Evolutionary conservation across 2,329 filamentous ascomycete species (phyloP).

Genomic region (Dendrostoma leiphaemia): DNA sequence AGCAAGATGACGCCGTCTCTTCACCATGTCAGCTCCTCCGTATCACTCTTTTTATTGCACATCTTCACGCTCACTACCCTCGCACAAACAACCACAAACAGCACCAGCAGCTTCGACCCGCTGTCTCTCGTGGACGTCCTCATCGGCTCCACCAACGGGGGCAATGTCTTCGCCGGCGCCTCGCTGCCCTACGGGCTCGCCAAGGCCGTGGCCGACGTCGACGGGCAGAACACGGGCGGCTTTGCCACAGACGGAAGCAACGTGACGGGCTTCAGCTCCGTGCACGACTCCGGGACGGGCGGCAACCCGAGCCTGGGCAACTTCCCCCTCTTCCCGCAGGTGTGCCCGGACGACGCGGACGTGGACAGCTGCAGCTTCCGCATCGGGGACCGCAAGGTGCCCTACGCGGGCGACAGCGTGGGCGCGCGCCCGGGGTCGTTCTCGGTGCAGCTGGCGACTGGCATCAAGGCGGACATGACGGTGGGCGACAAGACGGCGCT

Average conservation of each 20-base stretch:
- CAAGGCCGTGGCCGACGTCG: conserved; percentile 54
- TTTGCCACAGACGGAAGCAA: conserved; percentile 45
- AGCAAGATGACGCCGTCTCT: not conserved
- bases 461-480: conserved; percentile 58
- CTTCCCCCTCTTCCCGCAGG: conserved; percentile 44
- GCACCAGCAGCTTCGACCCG: conserved; percentile 18
- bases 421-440: conserved; percentile 56
- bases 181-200: conserved; percentile 55
- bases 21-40: not conserved
- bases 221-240: conserved; percentile 43
- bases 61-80: not conserved
- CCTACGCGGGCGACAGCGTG: conserved; percentile 39
- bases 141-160: conserved; percentile 54
- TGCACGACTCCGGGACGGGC: conserved; percentile 44
- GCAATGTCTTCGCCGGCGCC: conserved; percentile 57
- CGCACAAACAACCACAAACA: conserved; percentile 3
- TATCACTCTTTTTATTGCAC: not conserved
- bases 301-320: conserved; percentile 45
- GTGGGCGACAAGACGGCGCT: conserved; percentile 59
- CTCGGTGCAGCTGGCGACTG: conserved; percentile 50
- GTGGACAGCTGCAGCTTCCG: conserved; percentile 57
- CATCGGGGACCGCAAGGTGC: conserved; percentile 41
- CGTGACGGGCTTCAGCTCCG: conserved; percentile 49
- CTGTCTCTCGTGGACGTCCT: conserved; percentile 41
- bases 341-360: conserved; percentile 39